Conservation (phyloP, 2,329 filamentous ascomycete genomes). For the Beauveria rudraprayagi region DNA sequence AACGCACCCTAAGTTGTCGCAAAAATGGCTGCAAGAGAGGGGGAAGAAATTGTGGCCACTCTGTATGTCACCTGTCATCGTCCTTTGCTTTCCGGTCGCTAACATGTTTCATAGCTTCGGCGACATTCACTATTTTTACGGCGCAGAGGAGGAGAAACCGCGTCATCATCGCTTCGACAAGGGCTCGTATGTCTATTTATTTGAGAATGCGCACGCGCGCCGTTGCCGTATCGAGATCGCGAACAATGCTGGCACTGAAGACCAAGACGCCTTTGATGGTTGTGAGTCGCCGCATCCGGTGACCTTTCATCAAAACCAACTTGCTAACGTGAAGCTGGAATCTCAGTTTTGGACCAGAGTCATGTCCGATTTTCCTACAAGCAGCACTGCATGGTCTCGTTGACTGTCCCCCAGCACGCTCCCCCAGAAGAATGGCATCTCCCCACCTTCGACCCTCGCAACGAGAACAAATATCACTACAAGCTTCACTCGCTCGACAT, state of each 20-base stretch:
- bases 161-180: slow-evolving; percentile 77
- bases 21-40: slow-evolving; percentile 37
- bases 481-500: slow-evolving; percentile 67
- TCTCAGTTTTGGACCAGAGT: slow-evolving; percentile 51
- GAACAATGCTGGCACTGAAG: slow-evolving; percentile 63
- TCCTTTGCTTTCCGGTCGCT: not conserved
- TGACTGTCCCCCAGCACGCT: slow-evolving; percentile 51
- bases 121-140: slow-evolving; percentile 74
- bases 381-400: slow-evolving; percentile 61
- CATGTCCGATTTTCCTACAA: slow-evolving; percentile 64
- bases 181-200: slow-evolving; percentile 72
- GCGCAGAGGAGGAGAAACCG: slow-evolving; percentile 55
- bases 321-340: not conserved
- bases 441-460: slow-evolving; percentile 61
- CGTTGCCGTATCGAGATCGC: slow-evolving; percentile 68
- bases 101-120: slow-evolving; percentile 49
- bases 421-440: slow-evolving; percentile 63
- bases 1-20: not conserved
- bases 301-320: too few species aligned
- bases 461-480: slow-evolving; percentile 73
- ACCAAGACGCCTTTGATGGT: slow-evolving; percentile 74
- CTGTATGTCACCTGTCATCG: slow-evolving; percentile 31
- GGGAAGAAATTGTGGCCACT: slow-evolving; percentile 44
- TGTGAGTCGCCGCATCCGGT: slow-evolving; percentile 41
- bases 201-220: slow-evolving; percentile 61